Evolutionary conservation across 345 rosid genomes (phyloP).

Genomic region (Excoecaria cochinchinensis): DNA sequence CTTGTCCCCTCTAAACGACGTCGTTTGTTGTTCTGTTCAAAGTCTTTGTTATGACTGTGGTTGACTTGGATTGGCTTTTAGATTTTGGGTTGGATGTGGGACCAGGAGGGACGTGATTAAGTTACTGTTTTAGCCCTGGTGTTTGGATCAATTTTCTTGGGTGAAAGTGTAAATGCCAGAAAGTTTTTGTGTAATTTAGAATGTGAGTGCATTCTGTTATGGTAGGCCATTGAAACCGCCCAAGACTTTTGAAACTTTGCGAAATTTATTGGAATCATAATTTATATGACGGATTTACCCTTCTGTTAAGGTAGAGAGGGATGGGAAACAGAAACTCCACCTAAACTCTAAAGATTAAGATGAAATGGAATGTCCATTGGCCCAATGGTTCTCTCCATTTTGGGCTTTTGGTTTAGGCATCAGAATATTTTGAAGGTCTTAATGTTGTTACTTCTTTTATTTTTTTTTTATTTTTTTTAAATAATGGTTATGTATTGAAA

Average conservation of each 20-base stretch:
- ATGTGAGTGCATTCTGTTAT: constrained; percentile 16
- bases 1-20: constrained; percentile 30
- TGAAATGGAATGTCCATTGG: no score
- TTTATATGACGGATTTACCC: constrained; percentile 22
- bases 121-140: neutral
- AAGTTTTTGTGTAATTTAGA: neutral
- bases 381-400: no score
- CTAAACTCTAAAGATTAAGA: no score
- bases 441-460: no score
- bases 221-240: constrained; percentile 35
- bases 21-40: neutral
- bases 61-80: constrained; percentile 20
- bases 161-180: constrained; percentile 7
- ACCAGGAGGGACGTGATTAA: neutral
- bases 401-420: no score
- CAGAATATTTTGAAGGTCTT: no score
- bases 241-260: constrained; percentile 12
- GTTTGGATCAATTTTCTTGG: neutral
- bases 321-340: no score
- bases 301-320: neutral
- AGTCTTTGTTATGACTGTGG: neutral
- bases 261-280: neutral
- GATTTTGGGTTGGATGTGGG: neutral
- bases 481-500: no score
- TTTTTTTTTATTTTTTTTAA: no score